Evolutionary conservation across 2,329 filamentous ascomycete genomes (phyloP).

Genomic region (Annulohypoxylon truncatum): DNA sequence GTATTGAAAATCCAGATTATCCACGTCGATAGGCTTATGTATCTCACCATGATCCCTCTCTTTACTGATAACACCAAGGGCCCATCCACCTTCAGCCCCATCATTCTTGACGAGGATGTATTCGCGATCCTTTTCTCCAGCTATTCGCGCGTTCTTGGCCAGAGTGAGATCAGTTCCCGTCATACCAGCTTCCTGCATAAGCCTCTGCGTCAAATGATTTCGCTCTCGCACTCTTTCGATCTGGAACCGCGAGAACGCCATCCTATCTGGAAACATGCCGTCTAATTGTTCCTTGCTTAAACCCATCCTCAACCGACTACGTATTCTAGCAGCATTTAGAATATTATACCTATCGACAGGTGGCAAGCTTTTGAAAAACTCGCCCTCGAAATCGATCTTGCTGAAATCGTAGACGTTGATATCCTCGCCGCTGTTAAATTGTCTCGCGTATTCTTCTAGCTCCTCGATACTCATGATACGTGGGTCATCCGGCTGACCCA

Average conservation of each 20-base stretch:
- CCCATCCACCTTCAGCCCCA: constrained; percentile 94
- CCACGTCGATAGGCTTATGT: constrained; percentile 93
- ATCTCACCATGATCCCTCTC: constrained; percentile 82
- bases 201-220: constrained; percentile 91
- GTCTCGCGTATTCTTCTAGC: constrained; percentile 89
- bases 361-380: constrained; percentile 93
- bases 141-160: constrained; percentile 73
- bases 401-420: constrained; percentile 94
- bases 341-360: constrained; percentile 96
- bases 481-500: constrained; percentile 92
- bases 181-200: constrained; percentile 97
- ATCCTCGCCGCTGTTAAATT: constrained; percentile 93
- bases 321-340: constrained; percentile 88
- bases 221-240: constrained; percentile 93
- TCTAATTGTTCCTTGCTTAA: constrained; percentile 96
- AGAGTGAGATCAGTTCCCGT: constrained; percentile 78
- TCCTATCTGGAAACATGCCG: constrained; percentile 95
- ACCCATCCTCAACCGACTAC: constrained; percentile 93
- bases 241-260: constrained; percentile 97
- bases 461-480: constrained; percentile 97
- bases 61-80: constrained; percentile 89
- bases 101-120: constrained; percentile 98
- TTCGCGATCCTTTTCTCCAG: constrained; percentile 88
- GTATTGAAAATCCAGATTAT: constrained; percentile 70
- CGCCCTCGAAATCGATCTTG: constrained; percentile 97